Evolutionary conservation across 2,329 filamentous ascomycete genomes (phyloP).

Genomic region (Berkeleyomyces basicola): DNA sequence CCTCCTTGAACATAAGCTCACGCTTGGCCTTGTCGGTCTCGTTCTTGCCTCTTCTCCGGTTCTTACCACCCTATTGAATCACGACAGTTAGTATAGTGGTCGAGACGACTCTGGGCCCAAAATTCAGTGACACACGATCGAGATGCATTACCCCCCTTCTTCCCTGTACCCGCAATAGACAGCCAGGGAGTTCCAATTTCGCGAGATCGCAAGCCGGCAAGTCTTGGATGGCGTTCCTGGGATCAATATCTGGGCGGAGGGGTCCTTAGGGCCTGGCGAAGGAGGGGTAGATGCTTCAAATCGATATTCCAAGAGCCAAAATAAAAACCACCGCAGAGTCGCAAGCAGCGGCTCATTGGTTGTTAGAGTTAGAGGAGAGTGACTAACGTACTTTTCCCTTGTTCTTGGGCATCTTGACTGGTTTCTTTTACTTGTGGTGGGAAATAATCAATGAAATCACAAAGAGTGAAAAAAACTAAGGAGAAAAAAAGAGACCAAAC

Average conservation of each 20-base stretch:
- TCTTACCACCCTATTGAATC: constrained; percentile 76
- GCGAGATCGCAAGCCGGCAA: not conserved
- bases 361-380: not conserved
- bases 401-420: constrained; percentile 78
- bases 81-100: not conserved
- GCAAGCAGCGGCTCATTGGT: not conserved
- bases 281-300: not conserved
- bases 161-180: not conserved
- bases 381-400: constrained; percentile 75
- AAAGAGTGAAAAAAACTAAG: not conserved
- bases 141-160: not conserved
- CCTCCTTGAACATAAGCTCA: constrained; percentile 96
- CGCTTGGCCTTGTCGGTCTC: constrained; percentile 99
- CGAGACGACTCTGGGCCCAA: not conserved
- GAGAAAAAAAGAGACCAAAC: not conserved
- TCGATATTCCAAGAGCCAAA: not conserved
- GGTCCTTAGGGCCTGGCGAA: not conserved
- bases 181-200: not conserved
- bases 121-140: not conserved
- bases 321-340: not conserved
- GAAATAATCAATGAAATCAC: not conserved
- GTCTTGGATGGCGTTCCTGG: not conserved
- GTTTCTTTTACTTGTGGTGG: not conserved
- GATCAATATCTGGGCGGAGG: not conserved
- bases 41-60: constrained; percentile 96